These are phyloP conservation scores for Microbotryomycetes sp. DNA, from an alignment of 1,284 basidiomycete species.

Conservation along the genomic window DNA sequence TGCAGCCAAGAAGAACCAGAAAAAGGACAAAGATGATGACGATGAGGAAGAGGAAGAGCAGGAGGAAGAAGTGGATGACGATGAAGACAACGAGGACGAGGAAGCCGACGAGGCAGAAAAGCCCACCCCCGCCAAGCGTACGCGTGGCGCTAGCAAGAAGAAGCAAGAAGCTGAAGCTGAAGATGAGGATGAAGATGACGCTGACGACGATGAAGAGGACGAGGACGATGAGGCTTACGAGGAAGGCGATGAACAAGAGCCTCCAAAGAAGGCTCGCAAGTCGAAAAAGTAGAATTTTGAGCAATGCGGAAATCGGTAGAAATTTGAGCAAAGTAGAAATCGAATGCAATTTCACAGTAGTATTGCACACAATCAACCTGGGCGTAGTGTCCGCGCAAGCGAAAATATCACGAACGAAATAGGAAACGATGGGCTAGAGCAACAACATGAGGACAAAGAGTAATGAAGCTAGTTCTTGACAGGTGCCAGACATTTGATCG, in stretches of 20 bases:
- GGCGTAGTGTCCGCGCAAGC: not conserved
- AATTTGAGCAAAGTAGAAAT: not conserved
- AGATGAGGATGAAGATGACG: no score
- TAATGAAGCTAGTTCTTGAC: not conserved
- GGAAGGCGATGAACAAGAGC: conserved; percentile 10
- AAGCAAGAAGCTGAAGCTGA: not conserved
- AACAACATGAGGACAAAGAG: no score
- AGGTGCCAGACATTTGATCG: conserved; percentile 5
- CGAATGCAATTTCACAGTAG: not conserved
- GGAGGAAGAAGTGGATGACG: conserved; percentile 12
- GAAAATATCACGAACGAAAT: not conserved
- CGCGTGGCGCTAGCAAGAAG: conserved; percentile 7
- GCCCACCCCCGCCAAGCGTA: not conserved
- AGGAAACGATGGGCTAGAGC: not conserved
- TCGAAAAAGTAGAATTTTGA: conserved; percentile 1
- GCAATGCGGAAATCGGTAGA: not conserved
- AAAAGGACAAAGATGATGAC: conserved; percentile 6
- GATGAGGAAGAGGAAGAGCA: conserved; percentile 15
- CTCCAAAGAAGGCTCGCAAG: conserved; percentile 23
- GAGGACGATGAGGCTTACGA: not conserved
- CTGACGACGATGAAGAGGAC: not conserved
- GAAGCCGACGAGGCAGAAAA: conserved; percentile 1
- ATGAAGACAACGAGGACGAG: conserved; percentile 3
- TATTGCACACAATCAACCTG: no score
- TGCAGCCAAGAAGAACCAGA: conserved; percentile 5